Percentiles rank a stretch among this genome's conserved stretches.
Evolutionary conservation across 257 asterid species (phyloP).

Genomic region (Ocimum tenuiflorum): DNA sequence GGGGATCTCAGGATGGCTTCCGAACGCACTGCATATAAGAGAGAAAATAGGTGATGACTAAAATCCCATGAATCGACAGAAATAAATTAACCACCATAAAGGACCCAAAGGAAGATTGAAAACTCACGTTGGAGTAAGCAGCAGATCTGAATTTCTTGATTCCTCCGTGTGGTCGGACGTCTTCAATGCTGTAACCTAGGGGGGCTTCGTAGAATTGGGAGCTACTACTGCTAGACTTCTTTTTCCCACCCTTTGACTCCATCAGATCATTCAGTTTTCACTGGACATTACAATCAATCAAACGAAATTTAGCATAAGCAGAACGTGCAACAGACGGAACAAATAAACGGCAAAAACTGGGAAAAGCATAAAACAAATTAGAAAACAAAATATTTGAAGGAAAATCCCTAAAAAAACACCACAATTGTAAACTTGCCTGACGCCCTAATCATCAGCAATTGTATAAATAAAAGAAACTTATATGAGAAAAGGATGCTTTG

Average conservation of each 20-base stretch:
- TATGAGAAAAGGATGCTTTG: no score
- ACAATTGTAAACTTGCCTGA: no score
- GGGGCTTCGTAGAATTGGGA: slow-evolving; percentile 76
- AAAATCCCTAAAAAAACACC: no score
- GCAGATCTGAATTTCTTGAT: slow-evolving; percentile 93
- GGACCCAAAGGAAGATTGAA: neutral
- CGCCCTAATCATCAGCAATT: no score
- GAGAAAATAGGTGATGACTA: neutral
- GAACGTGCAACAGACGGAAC: no score
- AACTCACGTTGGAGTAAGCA: slow-evolving; percentile 92
- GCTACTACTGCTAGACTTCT: slow-evolving; percentile 72
- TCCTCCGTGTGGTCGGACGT: slow-evolving; percentile 89
- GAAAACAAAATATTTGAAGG: no score
- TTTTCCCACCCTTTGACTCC: slow-evolving; percentile 69
- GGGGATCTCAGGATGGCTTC: slow-evolving; percentile 66
- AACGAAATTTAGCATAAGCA: neutral
- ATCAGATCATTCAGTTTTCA: slow-evolving; percentile 48
- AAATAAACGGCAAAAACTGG: no score
- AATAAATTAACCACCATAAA: neutral
- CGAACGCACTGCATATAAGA: slow-evolving; percentile 60
- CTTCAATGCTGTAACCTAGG: slow-evolving; percentile 87
- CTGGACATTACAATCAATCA: slow-evolving; percentile 21
- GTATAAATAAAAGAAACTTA: no score
- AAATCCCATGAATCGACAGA: neutral
- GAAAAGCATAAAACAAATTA: no score